phyloP scores from a whole-genome alignment of 2,329 filamentous ascomycete species.

The Metarhizium album region DNA sequence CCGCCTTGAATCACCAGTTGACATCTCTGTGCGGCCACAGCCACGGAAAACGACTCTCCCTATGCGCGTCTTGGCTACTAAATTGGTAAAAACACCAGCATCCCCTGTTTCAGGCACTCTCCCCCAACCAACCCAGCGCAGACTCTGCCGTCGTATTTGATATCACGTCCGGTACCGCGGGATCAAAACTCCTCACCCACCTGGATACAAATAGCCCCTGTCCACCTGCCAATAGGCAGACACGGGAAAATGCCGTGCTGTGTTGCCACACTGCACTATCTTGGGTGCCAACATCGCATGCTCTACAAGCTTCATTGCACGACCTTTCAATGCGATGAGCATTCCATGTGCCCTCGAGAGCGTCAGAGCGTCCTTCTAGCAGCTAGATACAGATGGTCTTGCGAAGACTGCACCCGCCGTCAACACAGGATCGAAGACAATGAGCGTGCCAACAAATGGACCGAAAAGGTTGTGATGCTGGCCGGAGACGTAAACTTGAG shows the following conservation, averaged over 20 bases:
- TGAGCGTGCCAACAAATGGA: slow-evolving; percentile 7
- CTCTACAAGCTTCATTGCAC: slow-evolving; percentile 20
- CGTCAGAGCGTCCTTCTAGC: slow-evolving; percentile 12
- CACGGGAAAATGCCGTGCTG: slow-evolving; percentile 19
- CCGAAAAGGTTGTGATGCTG: neutral
- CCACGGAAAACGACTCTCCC: no score
- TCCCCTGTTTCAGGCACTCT: no score
- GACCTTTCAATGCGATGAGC: slow-evolving; percentile 10
- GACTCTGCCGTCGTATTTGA: no score
- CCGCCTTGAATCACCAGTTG: no score
- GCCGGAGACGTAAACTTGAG: neutral
- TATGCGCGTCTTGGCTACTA: no score
- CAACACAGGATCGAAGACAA: slow-evolving; percentile 6
- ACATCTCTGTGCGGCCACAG: no score
- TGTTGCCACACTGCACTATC: slow-evolving; percentile 15
- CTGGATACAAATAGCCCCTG: no score
- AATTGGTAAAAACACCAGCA: no score
- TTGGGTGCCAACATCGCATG: slow-evolving; percentile 15
- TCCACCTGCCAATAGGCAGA: no score
- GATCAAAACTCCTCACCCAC: no score
- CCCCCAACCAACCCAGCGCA: no score
- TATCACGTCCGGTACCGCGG: no score
- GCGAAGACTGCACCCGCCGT: slow-evolving; percentile 16
- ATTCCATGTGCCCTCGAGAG: slow-evolving; percentile 11
- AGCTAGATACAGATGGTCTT: slow-evolving; percentile 17